phyloP scores from a whole-genome alignment of 2,329 filamentous ascomycete genomes.

The Mollisiaceae sp. region DNA sequence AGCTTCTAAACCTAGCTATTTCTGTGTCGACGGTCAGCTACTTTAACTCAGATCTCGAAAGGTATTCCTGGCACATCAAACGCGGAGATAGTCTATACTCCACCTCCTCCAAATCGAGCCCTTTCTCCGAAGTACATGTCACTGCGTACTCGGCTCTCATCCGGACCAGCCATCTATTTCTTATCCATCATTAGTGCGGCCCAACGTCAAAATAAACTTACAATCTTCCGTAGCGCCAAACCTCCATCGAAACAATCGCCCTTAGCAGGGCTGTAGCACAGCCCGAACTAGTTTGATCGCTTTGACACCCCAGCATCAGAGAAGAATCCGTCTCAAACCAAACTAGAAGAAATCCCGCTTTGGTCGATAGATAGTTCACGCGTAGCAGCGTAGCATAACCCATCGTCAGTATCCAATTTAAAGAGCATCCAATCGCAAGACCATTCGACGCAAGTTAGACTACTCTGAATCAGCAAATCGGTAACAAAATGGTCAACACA shows the following conservation, averaged over 20 bases:
- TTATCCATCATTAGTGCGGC: background rate
- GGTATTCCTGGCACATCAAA: conserved; percentile 9
- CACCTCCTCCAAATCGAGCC: background rate
- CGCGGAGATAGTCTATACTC: background rate
- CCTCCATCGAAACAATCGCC: conserved; percentile 7
- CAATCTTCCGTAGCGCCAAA: conserved; percentile 8
- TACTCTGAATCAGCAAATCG: conserved; percentile 27
- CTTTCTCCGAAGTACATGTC: background rate
- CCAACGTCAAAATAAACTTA: conserved; percentile 6
- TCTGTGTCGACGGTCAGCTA: background rate
- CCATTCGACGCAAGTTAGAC: background rate
- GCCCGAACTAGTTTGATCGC: background rate
- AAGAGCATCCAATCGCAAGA: conserved; percentile 20
- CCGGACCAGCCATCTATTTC: background rate
- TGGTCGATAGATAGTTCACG: background rate
- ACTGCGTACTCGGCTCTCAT: conserved; percentile 7
- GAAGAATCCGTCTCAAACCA: conserved; percentile 12
- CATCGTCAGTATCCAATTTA: background rate
- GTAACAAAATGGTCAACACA: conserved; percentile 61
- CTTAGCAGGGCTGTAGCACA: background rate
- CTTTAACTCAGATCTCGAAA: background rate
- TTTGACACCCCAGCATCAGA: conserved; percentile 8
- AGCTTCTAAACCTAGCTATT: background rate
- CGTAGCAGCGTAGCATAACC: background rate
- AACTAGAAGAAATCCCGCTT: conserved; percentile 2